Percentiles rank a stretch among this genome's conserved stretches.
These are phyloP conservation scores for Tagetes erecta DNA, from an alignment of 129 eudicot genomes.

Conservation along the genomic window DNA sequence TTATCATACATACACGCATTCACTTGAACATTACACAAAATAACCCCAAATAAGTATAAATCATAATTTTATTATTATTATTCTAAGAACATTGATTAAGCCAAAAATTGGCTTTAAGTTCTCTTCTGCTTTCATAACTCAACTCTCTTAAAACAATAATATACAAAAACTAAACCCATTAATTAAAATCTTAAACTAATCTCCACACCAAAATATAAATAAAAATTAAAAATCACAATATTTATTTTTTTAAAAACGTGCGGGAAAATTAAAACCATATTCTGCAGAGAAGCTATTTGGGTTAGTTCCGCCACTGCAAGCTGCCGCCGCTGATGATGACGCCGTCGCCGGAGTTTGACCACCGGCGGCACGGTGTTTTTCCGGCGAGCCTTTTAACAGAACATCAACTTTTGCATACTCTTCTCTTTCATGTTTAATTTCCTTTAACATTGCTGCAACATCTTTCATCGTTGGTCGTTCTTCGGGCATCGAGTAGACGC, in stretches of 20 bases:
- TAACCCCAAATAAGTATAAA: conserved; percentile 4
- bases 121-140: conserved; percentile 29
- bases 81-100: conserved; percentile 12
- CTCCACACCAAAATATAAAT: conserved; percentile 1
- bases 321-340: conserved; percentile 34
- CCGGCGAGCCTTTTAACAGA: conserved; percentile 62
- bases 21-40: background rate
- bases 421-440: conserved; percentile 75
- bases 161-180: conserved; percentile 27
- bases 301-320: conserved; percentile 38
- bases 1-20: background rate
- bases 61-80: conserved; percentile 21
- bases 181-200: conserved; percentile 18
- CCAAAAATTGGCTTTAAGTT: conserved; percentile 38
- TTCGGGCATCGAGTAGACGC: conserved; percentile 66
- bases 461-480: conserved; percentile 87
- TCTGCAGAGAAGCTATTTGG: conserved; percentile 63
- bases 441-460: conserved; percentile 83
- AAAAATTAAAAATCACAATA: conserved; percentile 21
- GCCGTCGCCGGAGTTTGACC: conserved; percentile 46
- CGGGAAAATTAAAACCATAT: conserved; percentile 4
- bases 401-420: conserved; percentile 72
- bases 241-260: background rate
- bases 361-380: conserved; percentile 11
- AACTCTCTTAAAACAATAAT: conserved; percentile 31